Base-by-base conservation (phyloP, 352 stramenopile species). In the Globisporangium acanthophoron region DNA sequence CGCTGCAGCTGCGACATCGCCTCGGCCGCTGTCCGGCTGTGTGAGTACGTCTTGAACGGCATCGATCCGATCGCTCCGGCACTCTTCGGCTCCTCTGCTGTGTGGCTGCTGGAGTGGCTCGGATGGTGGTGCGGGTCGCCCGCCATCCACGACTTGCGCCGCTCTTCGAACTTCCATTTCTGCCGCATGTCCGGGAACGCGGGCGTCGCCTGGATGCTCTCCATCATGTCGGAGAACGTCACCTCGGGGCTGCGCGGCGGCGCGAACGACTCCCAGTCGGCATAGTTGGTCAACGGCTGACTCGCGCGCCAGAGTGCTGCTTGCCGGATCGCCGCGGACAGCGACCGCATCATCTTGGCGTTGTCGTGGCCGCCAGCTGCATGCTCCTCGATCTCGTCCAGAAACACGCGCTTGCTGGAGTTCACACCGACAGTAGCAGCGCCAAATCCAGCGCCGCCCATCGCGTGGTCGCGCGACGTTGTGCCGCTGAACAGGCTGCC, bases 181-280 rank as follows among this genome's bases (percentile, higher is more conserved):
- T 74, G 58, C 15, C 72, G 69, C 57, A 71, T 71, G 58, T 80
- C 73, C 5, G 67, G 62, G 66, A 85, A 89, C 20, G 61, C 71
- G 1, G 79, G 73, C 0, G 56, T 24, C 0, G 68, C 59, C 31
- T 79, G 71, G 58, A 89, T 84, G 27, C 66, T 87, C 54, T 80
- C 79, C 52, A 91, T 80, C 1, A 91, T 78, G 50, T 91, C 79
- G 5, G 81, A 89, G 62, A 91, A 91, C 0, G 81, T 91, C 40
- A 73, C 81, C 54, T 90, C 79, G 5, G 77, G 74, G 41, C 71
- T 85, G 3, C 70, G 67, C 6, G 76, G 73, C 39, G 80, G 73
- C 11, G 77, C 61, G n/a, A 87, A 73, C 15, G 70, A 73, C 21
- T 85, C 78, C 79, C 79, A 91, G 46, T 85, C 77, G 39, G 74